Base-by-base conservation (phyloP, 371 early-diverging fungal species). In the Lichtheimia hyalospora region DNA sequence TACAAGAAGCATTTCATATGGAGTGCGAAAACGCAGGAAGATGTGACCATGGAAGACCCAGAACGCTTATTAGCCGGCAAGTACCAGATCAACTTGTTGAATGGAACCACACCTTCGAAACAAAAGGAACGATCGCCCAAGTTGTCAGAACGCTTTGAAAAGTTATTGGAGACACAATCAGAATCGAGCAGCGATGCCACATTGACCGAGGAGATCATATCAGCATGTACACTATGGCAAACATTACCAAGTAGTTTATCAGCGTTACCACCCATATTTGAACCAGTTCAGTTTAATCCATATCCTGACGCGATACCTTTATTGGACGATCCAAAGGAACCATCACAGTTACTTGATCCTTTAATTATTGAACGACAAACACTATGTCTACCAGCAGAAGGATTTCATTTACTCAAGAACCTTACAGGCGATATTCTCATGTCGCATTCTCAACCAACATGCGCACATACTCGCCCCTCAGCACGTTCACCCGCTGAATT, bases 381-480 rank as follows among this genome's bases (percentile, higher is more conserved):
- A 1, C 64, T 90, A 27, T 79, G 88, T 49, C 72, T 92, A 58
- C 83, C 87, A 0, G 84, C 87, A 13, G 78, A 86, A 20, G 75
- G 80, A 21, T 92, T 91, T 53, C 85, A 86, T 49, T 64, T 89
- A 28, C 66, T 91, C 34, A 88, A 88, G 57, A 79, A 85, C 59
- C 81, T 91, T 52, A 89, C 90, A 21, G 86, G 84, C 18, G 84
- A 88, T 53, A 80, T 88, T 43, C 78, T 91, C 1, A 76, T 85
- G 16, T 87, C 88, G 34, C 90, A 91, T 64, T 81, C 88, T 52
- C 85, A 85, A 54, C 89, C 91, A 16, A 85, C 85, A 18, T 92
- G 92, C 68, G 73, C 84, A 52, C 92, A 92, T 64, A 83, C 77
- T 2, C 83, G 81, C 54, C 83, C 88, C 7, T 81, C 83, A 49